These are phyloP conservation scores for Entonaema liquescens DNA, from an alignment of 495 filamentous ascomycete species.

Conservation along the genomic window DNA sequence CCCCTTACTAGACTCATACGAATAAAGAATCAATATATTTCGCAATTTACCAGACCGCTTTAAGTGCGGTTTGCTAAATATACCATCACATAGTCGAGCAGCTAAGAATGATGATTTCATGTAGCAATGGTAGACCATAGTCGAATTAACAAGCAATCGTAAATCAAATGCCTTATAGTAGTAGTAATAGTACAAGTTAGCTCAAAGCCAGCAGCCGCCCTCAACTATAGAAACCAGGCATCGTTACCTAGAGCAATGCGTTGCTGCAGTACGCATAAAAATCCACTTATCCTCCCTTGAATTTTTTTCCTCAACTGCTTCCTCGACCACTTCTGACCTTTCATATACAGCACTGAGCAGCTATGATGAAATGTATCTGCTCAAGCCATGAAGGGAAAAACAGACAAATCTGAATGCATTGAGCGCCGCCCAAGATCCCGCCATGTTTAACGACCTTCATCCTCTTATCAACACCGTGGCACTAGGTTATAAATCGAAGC, in stretches of 20 bases:
- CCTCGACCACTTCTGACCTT: neutral
- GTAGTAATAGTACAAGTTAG: slow-evolving; percentile 28
- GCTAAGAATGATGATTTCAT: too few relatives aligned
- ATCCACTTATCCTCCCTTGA: neutral
- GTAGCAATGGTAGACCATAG: neutral
- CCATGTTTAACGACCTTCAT: slow-evolving; percentile 4
- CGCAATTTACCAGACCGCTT: too few relatives aligned
- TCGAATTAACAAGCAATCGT: slow-evolving; percentile 11
- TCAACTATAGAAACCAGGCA: slow-evolving; percentile 8
- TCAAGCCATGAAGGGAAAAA: neutral
- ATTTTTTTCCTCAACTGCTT: slow-evolving; percentile 8
- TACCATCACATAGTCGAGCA: too few relatives aligned
- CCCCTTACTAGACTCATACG: neutral
- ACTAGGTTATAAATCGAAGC: slow-evolving; percentile 4
- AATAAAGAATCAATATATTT: too few relatives aligned
- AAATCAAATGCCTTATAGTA: slow-evolving; percentile 17
- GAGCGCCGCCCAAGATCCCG: slow-evolving; percentile 2
- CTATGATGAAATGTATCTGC: neutral
- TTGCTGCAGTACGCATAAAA: slow-evolving; percentile 17
- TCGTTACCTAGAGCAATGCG: slow-evolving; percentile 6
- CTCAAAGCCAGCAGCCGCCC: slow-evolving; percentile 17
- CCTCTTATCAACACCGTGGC: neutral
- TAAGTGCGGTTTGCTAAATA: too few relatives aligned
- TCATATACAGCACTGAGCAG: neutral
- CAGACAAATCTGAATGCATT: neutral